Percentiles rank a stretch among this genome's conserved stretches.
phyloP scores from a whole-genome alignment of 225 moss, liverwort and hornwort species.

The Thuidium tamariscinum region DNA sequence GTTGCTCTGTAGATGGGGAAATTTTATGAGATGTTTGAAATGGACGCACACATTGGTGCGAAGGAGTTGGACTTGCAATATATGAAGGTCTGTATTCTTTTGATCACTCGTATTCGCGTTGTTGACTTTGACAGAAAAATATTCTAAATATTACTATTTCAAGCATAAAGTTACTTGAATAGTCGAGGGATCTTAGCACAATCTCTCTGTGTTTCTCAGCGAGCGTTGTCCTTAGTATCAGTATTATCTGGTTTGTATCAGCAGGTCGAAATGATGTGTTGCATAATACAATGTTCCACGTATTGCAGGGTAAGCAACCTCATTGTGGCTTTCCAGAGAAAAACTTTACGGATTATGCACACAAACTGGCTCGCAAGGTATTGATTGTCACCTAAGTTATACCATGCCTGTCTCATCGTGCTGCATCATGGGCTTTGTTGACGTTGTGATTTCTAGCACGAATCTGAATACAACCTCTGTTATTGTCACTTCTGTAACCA shows the following conservation, averaged over 20 bases:
- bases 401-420: neutral
- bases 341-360: conserved; percentile 62
- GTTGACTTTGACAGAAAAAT: neutral
- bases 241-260: neutral
- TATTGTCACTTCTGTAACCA: neutral
- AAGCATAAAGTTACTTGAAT: neutral
- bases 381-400: neutral
- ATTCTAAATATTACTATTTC: neutral
- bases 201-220: neutral
- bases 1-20: conserved; percentile 79
- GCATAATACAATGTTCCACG: neutral
- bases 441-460: neutral
- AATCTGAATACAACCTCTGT: neutral
- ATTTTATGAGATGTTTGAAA: conserved; percentile 99
- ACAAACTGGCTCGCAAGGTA: conserved; percentile 89
- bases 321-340: conserved; percentile 99
- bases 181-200: neutral
- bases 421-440: neutral
- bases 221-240: neutral
- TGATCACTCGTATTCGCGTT: neutral
- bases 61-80: conserved; percentile 97
- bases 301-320: conserved; percentile 79
- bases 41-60: conserved; percentile 93
- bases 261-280: neutral
- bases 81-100: conserved; percentile 66